Evolutionary conservation across 1,139 yeast genomes (phyloP).

Genomic region (Yamadazyma dushanensis): DNA sequence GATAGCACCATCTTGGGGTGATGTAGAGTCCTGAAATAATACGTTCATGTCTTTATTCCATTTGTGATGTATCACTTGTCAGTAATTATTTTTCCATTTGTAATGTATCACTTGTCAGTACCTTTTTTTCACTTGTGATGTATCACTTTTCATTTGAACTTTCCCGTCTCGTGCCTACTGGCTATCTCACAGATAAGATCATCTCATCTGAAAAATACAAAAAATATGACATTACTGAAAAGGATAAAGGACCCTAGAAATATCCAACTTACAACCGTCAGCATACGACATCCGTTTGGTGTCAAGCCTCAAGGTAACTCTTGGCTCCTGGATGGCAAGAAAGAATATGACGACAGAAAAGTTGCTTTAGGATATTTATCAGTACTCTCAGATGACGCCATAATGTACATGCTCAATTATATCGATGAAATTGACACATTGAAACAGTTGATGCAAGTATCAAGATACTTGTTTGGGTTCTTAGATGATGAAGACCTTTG

Average conservation of each 20-base stretch:
- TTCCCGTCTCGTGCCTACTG: neutral
- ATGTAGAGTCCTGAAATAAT: too few relatives aligned
- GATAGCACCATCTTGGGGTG: neutral
- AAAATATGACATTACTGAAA: conserved; percentile 9
- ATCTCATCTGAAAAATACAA: conserved; percentile 3
- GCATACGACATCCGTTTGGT: conserved; percentile 64
- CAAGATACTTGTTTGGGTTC: conserved; percentile 71
- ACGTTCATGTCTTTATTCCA: too few relatives aligned
- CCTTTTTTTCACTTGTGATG: too few relatives aligned
- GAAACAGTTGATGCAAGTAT: conserved; percentile 52
- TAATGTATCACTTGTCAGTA: too few relatives aligned
- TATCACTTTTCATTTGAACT: too few relatives aligned
- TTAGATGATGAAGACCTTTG: conserved; percentile 75
- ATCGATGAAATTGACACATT: conserved; percentile 49
- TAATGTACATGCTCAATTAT: conserved; percentile 47
- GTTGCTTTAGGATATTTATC: conserved; percentile 54
- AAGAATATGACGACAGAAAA: conserved; percentile 20
- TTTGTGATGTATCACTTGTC: too few relatives aligned
- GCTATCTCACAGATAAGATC: too few relatives aligned
- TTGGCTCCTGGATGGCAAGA: conserved; percentile 22
- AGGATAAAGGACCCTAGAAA: conserved; percentile 20
- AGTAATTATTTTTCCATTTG: too few relatives aligned
- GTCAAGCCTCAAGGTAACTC: conserved; percentile 75
- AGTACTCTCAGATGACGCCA: conserved; percentile 57
- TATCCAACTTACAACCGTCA: conserved; percentile 23